Evolutionary conservation across 768 basidiomycete genomes (phyloP).

Genomic region (Termitomyces eurrhizus): DNA sequence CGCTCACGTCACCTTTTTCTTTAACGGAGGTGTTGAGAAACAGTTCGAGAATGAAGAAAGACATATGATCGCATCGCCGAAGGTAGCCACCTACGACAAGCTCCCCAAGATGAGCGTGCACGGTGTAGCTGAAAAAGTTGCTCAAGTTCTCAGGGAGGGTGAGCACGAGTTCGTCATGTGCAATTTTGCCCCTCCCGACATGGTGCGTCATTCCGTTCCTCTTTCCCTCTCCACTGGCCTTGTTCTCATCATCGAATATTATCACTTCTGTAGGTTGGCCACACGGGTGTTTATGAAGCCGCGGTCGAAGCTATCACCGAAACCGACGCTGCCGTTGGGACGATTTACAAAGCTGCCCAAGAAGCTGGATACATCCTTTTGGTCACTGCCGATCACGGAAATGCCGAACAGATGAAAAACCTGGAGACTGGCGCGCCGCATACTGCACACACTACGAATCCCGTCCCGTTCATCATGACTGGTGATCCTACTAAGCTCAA

Average conservation of each 20-base stretch:
- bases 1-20: constrained; percentile 97
- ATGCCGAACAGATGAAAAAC: constrained; percentile 93
- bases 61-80: constrained; percentile 87
- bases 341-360: constrained; percentile 81
- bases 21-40: constrained; percentile 95
- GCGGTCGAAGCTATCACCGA: constrained; percentile 83
- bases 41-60: constrained; percentile 83
- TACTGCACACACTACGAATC: constrained; percentile 89
- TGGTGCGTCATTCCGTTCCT: constrained; percentile 46
- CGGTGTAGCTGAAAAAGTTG: constrained; percentile 89
- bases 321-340: constrained; percentile 89
- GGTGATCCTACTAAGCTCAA: constrained; percentile 53
- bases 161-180: constrained; percentile 93
- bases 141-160: constrained; percentile 66
- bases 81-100: constrained; percentile 92
- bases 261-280: constrained; percentile 61
- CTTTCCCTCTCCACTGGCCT: background rate
- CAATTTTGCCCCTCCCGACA: constrained; percentile 96
- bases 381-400: constrained; percentile 93
- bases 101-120: constrained; percentile 89
- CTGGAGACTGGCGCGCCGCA: constrained; percentile 80
- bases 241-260: background rate
- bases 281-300: constrained; percentile 89
- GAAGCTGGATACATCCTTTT: constrained; percentile 83
- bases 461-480: constrained; percentile 88